Conservation (phyloP, 345 rosid genomes). For the Cardiospermum halicacabum region DNA sequence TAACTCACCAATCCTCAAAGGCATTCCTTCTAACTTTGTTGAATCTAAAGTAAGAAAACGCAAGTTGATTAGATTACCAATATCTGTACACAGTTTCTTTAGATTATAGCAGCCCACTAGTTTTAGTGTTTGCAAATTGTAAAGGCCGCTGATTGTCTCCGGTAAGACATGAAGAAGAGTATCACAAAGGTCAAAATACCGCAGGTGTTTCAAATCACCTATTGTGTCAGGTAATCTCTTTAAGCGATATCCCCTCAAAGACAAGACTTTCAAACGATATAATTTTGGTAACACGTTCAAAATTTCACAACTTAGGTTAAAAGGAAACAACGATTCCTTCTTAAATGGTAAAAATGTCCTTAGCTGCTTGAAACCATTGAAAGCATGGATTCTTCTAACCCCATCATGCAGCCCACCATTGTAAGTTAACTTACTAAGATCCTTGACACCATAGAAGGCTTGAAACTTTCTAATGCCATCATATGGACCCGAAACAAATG, state of each 20-base stretch:
- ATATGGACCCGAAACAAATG: background rate
- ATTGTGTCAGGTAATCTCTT: background rate
- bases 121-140: slow-evolving; percentile 15
- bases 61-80: slow-evolving; percentile 2
- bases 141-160: slow-evolving; percentile 13
- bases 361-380: background rate
- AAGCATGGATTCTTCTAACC: background rate
- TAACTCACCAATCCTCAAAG: background rate
- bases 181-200: slow-evolving; percentile 7
- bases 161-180: slow-evolving; percentile 3
- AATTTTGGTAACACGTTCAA: background rate
- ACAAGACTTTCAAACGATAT: background rate
- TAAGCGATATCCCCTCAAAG: background rate
- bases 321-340: background rate
- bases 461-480: background rate
- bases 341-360: background rate
- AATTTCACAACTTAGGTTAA: background rate
- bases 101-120: background rate
- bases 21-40: slow-evolving; percentile 2
- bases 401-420: background rate
- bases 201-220: slow-evolving; percentile 21
- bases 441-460: background rate
- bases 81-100: background rate
- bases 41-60: background rate
- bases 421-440: background rate